These are phyloP conservation scores for Ciborinia camelliae DNA, from an alignment of 2,329 filamentous ascomycete genomes.

Conservation along the genomic window DNA sequence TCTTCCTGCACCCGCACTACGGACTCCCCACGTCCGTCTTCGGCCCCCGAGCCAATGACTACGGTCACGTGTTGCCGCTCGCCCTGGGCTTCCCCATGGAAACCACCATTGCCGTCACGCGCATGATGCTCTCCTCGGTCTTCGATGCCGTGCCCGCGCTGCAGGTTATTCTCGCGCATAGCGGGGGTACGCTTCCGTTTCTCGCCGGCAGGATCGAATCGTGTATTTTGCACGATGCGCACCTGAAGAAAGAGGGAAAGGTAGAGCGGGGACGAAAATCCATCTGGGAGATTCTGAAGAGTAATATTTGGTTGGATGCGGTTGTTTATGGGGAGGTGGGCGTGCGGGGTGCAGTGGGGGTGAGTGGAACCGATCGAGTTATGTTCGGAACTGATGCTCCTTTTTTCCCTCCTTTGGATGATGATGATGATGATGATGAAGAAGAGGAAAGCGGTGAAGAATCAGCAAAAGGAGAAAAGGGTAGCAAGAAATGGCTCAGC, in stretches of 20 bases:
- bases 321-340: constrained; percentile 78
- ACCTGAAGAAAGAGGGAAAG: constrained; percentile 63
- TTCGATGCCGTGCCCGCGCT: constrained; percentile 72
- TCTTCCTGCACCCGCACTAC: constrained; percentile 92
- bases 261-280: constrained; percentile 47
- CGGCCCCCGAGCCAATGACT: constrained; percentile 66
- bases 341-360: constrained; percentile 66
- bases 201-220: constrained; percentile 84
- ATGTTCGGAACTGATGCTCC: constrained; percentile 83
- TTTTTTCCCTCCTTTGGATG: constrained; percentile 74
- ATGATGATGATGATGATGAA: constrained; percentile 57
- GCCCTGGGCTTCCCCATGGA: constrained; percentile 88
- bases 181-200: constrained; percentile 84
- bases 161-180: constrained; percentile 78
- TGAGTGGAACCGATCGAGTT: constrained; percentile 64
- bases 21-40: constrained; percentile 78
- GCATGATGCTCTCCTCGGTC: constrained; percentile 83
- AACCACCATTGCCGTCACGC: constrained; percentile 82
- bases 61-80: constrained; percentile 83
- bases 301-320: constrained; percentile 84
- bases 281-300: constrained; percentile 63
- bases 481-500: constrained; percentile 60
- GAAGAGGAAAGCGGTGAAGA: constrained; percentile 52
- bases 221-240: constrained; percentile 78
- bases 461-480: constrained; percentile 40